Conservation (phyloP, 768 basidiomycete species). For the Gymnopilus dilepis region DNA sequence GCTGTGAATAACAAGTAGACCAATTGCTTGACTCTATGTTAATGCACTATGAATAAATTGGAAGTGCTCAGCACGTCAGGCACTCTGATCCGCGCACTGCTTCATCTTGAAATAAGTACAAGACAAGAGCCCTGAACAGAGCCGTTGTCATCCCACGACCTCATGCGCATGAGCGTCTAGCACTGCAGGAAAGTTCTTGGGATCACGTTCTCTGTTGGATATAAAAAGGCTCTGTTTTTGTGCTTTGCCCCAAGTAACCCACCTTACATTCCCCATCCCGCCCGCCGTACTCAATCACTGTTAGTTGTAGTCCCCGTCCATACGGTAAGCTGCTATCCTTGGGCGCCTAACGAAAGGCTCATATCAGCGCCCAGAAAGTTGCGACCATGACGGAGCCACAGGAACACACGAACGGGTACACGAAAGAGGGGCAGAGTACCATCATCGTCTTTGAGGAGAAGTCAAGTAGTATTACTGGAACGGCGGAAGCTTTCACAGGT, state of each 20-base stretch:
- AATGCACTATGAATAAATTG: too few relatives aligned
- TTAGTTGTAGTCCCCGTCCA: not conserved
- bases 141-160: not conserved
- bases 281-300: not conserved
- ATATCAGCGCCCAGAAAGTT: not conserved
- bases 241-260: not conserved
- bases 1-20: not conserved
- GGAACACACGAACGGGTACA: not conserved
- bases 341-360: not conserved
- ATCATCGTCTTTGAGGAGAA: not conserved
- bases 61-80: not conserved
- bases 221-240: not conserved
- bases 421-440: not conserved
- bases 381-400: not conserved
- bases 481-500: not conserved
- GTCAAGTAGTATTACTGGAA: not conserved
- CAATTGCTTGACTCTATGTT: not conserved
- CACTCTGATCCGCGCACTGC: not conserved
- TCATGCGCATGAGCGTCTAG: constrained; percentile 1
- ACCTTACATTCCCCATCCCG: not conserved
- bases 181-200: not conserved
- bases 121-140: not conserved
- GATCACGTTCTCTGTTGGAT: not conserved
- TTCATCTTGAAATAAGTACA: not conserved
- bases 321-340: not conserved